These are phyloP conservation scores for Pascua guehoae DNA, from an alignment of 1,284 basidiomycete species.

Conservation along the genomic window DNA sequence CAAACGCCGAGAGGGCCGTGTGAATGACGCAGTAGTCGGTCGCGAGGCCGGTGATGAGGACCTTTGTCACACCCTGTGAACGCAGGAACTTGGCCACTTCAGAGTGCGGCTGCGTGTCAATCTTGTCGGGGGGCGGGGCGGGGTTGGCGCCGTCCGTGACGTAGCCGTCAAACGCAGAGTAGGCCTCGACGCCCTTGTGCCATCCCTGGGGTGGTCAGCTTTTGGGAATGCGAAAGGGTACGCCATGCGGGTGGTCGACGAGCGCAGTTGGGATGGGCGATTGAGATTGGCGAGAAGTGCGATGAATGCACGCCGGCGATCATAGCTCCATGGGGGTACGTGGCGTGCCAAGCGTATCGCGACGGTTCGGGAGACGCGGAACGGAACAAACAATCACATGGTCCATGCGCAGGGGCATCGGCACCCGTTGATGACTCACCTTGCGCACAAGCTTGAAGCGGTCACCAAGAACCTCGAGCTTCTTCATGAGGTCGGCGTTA, in stretches of 20 bases:
- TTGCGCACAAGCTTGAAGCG: conserved; percentile 35
- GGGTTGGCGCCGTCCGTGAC: conserved; percentile 23
- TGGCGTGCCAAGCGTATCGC: too few species aligned
- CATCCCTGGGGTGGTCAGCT: conserved; percentile 40
- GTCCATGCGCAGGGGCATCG: neutral
- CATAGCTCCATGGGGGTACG: too few species aligned
- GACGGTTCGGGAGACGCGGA: too few species aligned
- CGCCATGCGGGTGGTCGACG: neutral
- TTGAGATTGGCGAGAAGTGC: neutral
- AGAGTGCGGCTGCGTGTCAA: conserved; percentile 27
- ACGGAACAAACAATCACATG: neutral
- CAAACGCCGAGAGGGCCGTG: conserved; percentile 29
- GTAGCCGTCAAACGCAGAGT: conserved; percentile 54
- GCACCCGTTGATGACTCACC: conserved; percentile 20
- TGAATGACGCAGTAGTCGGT: conserved; percentile 57
- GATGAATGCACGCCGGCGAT: too few species aligned
- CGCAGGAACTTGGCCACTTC: conserved; percentile 47
- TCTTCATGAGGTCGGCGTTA: conserved; percentile 21
- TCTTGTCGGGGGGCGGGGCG: conserved; percentile 17
- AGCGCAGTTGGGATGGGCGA: neutral
- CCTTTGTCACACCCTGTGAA: conserved; percentile 47
- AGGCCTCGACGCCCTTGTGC: conserved; percentile 55
- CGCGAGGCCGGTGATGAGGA: conserved; percentile 60
- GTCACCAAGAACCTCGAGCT: conserved; percentile 22
- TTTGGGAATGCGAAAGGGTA: too few species aligned